Conservation (phyloP, 805 yeast species). For the Tetrapisispora fleetii region DNA sequence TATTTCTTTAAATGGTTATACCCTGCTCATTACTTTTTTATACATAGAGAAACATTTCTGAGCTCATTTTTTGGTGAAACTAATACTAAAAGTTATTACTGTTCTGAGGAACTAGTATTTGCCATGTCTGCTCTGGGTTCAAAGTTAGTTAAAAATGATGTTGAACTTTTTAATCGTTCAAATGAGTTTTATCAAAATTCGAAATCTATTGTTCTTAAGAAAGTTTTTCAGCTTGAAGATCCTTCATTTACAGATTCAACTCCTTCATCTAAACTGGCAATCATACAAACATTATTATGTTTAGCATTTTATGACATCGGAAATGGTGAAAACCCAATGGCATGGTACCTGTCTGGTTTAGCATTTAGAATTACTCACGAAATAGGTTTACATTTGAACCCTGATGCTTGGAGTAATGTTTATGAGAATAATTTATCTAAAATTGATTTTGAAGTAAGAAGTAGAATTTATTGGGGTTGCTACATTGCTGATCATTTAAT, state of each 20-base stretch:
- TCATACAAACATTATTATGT: slow-evolving; percentile 43
- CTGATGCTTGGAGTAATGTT: slow-evolving; percentile 42
- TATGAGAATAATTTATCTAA: slow-evolving; percentile 31
- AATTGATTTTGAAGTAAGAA: slow-evolving; percentile 42
- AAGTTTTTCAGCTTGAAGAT: slow-evolving; percentile 28
- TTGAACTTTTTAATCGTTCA: slow-evolving; percentile 30
- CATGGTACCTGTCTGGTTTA: slow-evolving; percentile 51
- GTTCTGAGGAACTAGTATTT: slow-evolving; percentile 42
- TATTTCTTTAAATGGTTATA: slow-evolving; percentile 47
- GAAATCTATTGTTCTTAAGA: slow-evolving; percentile 31
- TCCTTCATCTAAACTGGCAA: slow-evolving; percentile 38
- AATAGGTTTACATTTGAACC: slow-evolving; percentile 48
- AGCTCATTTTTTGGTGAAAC: slow-evolving; percentile 41
- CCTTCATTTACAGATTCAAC: slow-evolving; percentile 16
- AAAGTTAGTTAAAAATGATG: slow-evolving; percentile 32
- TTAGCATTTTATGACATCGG: slow-evolving; percentile 51
- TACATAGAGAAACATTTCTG: slow-evolving; percentile 49
- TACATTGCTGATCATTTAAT: slow-evolving; percentile 52
- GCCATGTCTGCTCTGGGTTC: slow-evolving; percentile 50
- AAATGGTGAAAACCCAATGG: slow-evolving; percentile 44
- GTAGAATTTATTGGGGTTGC: slow-evolving; percentile 54
- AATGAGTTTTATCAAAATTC: slow-evolving; percentile 39
- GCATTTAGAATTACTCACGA: slow-evolving; percentile 54
- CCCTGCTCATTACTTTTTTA: slow-evolving; percentile 50
- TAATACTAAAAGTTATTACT: slow-evolving; percentile 32